A percentile compares a stretch with the other conserved stretches of the same genome.
Conservation (phyloP, 1,284 basidiomycete species). For the Chiua sp. region DNA sequence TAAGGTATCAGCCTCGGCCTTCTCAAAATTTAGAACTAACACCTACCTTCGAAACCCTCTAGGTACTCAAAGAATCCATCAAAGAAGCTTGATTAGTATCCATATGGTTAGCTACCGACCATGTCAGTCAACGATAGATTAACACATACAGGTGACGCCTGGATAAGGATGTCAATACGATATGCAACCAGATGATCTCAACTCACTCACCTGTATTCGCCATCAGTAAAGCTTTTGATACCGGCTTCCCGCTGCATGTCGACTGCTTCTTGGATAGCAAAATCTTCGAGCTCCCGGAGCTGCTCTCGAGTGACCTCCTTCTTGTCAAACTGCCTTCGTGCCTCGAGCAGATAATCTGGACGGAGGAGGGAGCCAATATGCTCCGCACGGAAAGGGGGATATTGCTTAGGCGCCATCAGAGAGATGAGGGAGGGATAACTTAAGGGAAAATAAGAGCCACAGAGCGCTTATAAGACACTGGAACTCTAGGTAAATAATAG, state of each 20-base stretch:
- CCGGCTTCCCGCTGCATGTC: constrained; percentile 55
- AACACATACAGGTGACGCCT: constrained; percentile 37
- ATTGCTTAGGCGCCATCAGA: constrained; percentile 21
- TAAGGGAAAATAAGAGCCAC: no score
- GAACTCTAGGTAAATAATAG: no score
- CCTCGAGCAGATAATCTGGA: constrained; percentile 53
- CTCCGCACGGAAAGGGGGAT: constrained; percentile 57
- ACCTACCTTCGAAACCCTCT: constrained; percentile 33
- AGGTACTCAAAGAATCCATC: constrained; percentile 35
- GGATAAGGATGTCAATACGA: constrained; percentile 8
- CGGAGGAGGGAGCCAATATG: constrained; percentile 67
- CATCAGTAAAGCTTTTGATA: constrained; percentile 64
- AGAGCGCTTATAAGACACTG: no score
- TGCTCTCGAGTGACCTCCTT: constrained; percentile 47
- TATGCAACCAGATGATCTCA: constrained; percentile 61
- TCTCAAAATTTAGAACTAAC: not conserved
- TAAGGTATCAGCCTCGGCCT: constrained; percentile 5
- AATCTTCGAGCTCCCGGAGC: constrained; percentile 55
- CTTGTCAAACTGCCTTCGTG: constrained; percentile 48
- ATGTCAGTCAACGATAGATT: not conserved
- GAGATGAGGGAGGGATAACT: not conserved
- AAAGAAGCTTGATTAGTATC: constrained; percentile 24
- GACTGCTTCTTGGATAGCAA: constrained; percentile 57
- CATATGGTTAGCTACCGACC: constrained; percentile 3
- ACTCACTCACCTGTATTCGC: constrained; percentile 53